Conservation (phyloP, 2,329 filamentous ascomycete species). For the Penicillium brasilianum region DNA sequence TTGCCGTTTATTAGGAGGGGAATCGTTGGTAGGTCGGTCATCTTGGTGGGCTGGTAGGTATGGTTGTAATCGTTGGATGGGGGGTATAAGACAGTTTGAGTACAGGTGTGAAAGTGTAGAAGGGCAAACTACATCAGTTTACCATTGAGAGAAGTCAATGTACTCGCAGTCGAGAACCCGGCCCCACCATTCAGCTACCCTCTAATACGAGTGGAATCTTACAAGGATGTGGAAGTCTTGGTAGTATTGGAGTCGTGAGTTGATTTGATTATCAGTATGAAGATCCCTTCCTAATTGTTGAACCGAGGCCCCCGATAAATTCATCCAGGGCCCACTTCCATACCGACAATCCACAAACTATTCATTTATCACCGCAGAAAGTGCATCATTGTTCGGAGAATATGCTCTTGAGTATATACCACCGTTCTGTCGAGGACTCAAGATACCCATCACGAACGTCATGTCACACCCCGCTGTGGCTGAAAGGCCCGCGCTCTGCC, state of each 20-base stretch:
- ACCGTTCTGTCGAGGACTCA: background rate
- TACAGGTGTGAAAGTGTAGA: background rate
- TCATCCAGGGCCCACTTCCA: background rate
- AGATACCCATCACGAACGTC: background rate
- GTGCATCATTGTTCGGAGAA: too few relatives aligned
- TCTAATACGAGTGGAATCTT: background rate
- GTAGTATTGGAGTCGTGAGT: background rate
- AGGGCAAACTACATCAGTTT: background rate
- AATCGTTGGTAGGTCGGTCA: constrained; percentile 26
- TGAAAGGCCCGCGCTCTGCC: background rate
- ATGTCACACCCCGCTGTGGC: constrained; percentile 1
- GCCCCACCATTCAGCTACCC: background rate
- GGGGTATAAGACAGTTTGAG: background rate
- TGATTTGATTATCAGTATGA: background rate
- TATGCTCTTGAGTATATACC: too few relatives aligned
- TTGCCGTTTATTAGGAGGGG: constrained; percentile 48
- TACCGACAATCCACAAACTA: background rate
- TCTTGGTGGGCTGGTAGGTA: constrained; percentile 8
- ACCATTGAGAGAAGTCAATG: too few relatives aligned
- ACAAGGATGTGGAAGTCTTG: too few relatives aligned
- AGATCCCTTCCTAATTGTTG: background rate
- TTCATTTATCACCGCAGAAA: background rate
- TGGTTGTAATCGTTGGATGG: background rate
- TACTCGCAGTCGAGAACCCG: background rate
- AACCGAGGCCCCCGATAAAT: background rate